A percentile compares a stretch with the other conserved stretches of the same genome.
Evolutionary conservation across 106 monocot genomes (phyloP).

Genomic region (Narthecium ossifragum): DNA sequence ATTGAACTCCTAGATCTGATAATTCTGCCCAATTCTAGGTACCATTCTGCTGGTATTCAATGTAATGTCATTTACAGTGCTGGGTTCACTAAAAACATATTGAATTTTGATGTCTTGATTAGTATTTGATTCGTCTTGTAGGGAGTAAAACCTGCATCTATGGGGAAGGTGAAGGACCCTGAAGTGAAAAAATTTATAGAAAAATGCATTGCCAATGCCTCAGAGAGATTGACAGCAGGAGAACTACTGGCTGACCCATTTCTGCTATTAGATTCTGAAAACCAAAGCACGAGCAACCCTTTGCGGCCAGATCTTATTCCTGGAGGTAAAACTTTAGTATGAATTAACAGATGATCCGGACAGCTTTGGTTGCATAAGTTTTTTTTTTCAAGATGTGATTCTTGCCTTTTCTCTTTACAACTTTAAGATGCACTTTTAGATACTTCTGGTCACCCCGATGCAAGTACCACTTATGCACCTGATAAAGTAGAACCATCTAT

Average conservation of each 20-base stretch:
- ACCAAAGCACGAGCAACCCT: constrained; percentile 12
- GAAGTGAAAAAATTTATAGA: constrained; percentile 44
- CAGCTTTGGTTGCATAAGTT: too few species aligned
- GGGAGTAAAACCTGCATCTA: constrained; percentile 47
- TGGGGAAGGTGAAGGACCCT: constrained; percentile 37
- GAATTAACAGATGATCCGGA: too few species aligned
- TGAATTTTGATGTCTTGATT: too few species aligned
- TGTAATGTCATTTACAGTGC: too few species aligned
- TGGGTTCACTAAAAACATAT: too few species aligned
- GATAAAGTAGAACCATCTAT: constrained; percentile 3
- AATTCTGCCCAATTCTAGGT: too few species aligned
- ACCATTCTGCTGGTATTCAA: too few species aligned
- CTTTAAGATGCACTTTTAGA: constrained; percentile 22
- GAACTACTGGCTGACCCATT: constrained; percentile 51
- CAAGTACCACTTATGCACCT: constrained; percentile 8
- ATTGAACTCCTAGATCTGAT: too few species aligned
- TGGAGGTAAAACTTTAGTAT: constrained; percentile 21
- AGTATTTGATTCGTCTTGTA: constrained; percentile 13
- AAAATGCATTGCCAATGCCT: constrained; percentile 47
- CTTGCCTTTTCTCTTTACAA: background rate
- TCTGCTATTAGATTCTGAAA: constrained; percentile 25
- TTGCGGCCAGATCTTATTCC: constrained; percentile 1
- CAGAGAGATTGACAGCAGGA: constrained; percentile 52
- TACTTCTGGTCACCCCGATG: constrained; percentile 6
- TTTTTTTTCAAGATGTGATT: too few species aligned